These are phyloP conservation scores for Trichoderma orchidacearum DNA, from an alignment of 495 filamentous ascomycete species.

Conservation along the genomic window DNA sequence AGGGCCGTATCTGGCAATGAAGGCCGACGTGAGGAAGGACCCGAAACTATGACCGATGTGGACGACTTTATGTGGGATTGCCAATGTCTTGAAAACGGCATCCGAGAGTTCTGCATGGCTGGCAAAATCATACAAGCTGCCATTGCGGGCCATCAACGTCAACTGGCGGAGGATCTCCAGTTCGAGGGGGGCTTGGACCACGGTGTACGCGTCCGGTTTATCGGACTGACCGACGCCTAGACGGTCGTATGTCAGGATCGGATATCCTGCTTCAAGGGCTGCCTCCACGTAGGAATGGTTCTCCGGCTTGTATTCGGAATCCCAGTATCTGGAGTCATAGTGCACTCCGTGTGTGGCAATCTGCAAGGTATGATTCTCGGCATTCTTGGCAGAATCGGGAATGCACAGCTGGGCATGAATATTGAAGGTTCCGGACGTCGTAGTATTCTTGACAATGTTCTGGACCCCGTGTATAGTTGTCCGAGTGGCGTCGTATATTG, in stretches of 20 bases:
- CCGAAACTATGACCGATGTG: constrained; percentile 27
- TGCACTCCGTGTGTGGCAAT: constrained; percentile 42
- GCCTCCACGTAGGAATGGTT: constrained; percentile 32
- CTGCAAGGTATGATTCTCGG: constrained; percentile 21
- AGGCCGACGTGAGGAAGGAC: constrained; percentile 11
- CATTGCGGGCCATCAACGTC: constrained; percentile 13
- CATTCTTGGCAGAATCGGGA: constrained; percentile 11
- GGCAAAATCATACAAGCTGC: constrained; percentile 6
- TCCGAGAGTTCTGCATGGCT: constrained; percentile 1
- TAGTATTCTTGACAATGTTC: constrained; percentile 14
- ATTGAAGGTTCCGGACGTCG: constrained; percentile 16
- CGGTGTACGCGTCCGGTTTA: constrained; percentile 20
- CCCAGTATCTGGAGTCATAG: constrained; percentile 40
- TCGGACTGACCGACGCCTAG: constrained; percentile 22
- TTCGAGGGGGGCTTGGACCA: constrained; percentile 22
- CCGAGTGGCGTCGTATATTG: constrained; percentile 10
- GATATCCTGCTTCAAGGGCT: constrained; percentile 18
- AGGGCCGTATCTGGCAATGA: constrained; percentile 9
- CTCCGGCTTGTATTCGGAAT: constrained; percentile 36
- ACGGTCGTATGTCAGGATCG: constrained; percentile 29
- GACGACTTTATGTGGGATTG: constrained; percentile 12
- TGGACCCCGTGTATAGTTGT: constrained; percentile 4
- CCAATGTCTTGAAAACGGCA: neutral
- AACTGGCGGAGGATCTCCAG: constrained; percentile 23
- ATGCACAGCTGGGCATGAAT: constrained; percentile 23